A percentile compares a stretch with the other conserved stretches of the same genome.
phyloP scores from a whole-genome alignment of 495 filamentous ascomycete species.

The Baudoinia panamericana region DNA sequence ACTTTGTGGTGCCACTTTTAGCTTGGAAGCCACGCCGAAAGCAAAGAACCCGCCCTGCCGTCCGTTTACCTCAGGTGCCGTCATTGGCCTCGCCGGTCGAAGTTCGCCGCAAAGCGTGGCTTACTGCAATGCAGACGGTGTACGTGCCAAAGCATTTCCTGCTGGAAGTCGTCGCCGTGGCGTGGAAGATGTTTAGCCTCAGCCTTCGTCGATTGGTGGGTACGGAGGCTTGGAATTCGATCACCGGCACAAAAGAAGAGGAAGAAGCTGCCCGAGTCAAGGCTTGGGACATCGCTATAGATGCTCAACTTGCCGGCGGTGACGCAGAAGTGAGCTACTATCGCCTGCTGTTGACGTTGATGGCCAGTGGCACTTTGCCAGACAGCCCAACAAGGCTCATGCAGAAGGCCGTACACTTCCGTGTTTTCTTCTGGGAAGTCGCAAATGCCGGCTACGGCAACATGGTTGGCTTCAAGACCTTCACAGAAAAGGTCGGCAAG shows the following conservation, averaged over 20 bases:
- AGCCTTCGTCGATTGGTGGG: slow-evolving; percentile 68
- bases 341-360: slow-evolving; percentile 70
- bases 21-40: slow-evolving; percentile 38
- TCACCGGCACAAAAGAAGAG: slow-evolving; percentile 71
- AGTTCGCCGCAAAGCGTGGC: slow-evolving; percentile 79
- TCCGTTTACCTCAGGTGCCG: slow-evolving; percentile 41
- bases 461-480: slow-evolving; percentile 46
- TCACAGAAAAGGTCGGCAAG: slow-evolving; percentile 54
- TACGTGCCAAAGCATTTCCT: slow-evolving; percentile 86
- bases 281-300: slow-evolving; percentile 87
- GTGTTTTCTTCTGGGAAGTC: slow-evolving; percentile 72
- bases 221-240: slow-evolving; percentile 55
- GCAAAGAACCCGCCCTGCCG: slow-evolving; percentile 29
- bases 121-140: slow-evolving; percentile 86
- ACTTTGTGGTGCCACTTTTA: slow-evolving; percentile 55
- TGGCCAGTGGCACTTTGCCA: slow-evolving; percentile 79
- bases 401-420: slow-evolving; percentile 84
- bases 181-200: slow-evolving; percentile 67
- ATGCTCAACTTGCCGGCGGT: slow-evolving; percentile 88
- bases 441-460: slow-evolving; percentile 48
- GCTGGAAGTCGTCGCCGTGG: slow-evolving; percentile 69
- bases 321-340: slow-evolving; percentile 82
- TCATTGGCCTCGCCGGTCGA: slow-evolving; percentile 72
- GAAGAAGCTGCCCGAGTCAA: slow-evolving; percentile 78
- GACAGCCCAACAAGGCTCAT: slow-evolving; percentile 74